Percentiles rank a stretch among this genome's conserved stretches.
Evolutionary conservation across 2,329 filamentous ascomycete species (phyloP).

Genomic region (Pestalotiopsis sp.): DNA sequence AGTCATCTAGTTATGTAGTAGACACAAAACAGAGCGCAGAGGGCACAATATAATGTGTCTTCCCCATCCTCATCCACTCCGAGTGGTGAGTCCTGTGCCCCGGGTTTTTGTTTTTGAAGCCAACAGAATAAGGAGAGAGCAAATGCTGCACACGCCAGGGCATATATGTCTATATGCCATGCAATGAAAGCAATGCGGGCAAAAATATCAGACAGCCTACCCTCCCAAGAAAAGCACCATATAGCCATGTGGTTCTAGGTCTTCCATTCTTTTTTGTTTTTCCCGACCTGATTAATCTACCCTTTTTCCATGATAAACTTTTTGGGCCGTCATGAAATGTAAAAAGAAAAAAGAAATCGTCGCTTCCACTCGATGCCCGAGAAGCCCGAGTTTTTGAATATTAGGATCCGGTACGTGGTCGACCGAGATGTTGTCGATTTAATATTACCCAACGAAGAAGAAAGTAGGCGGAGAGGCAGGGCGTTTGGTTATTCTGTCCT

Average conservation of each 20-base stretch:
- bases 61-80: background rate
- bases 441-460: background rate
- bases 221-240: background rate
- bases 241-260: conserved; percentile 1
- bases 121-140: background rate
- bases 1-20: background rate
- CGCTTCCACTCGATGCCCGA: background rate
- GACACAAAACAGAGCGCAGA: background rate
- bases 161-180: conserved; percentile 4
- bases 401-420: background rate
- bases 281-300: background rate
- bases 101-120: background rate
- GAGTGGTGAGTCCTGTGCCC: background rate
- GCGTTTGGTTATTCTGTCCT: background rate
- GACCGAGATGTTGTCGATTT: background rate
- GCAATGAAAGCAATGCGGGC: conserved; percentile 1
- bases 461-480: background rate
- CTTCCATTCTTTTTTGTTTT: background rate
- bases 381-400: background rate
- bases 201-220: conserved; percentile 5
- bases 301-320: conserved; percentile 4
- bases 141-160: conserved; percentile 10
- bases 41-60: background rate
- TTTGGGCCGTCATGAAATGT: conserved; percentile 1
- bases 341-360: background rate